phyloP scores from a whole-genome alignment of 345 rosid genomes.

The Citrus hindsii region DNA sequence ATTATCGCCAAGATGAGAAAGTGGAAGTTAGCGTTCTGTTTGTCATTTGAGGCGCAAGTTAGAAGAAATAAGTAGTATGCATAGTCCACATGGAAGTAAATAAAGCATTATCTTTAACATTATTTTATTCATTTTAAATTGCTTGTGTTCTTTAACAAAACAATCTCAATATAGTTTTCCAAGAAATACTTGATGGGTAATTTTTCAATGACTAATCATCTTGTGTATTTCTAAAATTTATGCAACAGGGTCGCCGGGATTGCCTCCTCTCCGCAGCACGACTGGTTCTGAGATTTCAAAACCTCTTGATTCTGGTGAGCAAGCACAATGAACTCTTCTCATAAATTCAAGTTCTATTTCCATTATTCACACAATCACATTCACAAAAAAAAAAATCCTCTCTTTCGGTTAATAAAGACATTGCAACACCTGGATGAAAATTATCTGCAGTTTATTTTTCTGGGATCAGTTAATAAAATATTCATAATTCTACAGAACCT shows the following conservation, averaged over 20 bases:
- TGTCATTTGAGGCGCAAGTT: not conserved
- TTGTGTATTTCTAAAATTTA: not conserved
- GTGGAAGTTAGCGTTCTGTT: not conserved
- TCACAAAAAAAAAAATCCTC: not conserved
- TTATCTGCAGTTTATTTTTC: not conserved
- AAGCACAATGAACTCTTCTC: conserved; percentile 1
- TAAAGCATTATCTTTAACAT: too few relatives aligned
- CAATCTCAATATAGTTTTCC: too few relatives aligned
- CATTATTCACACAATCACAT: not conserved
- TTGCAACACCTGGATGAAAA: not conserved
- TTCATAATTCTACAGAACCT: conserved; percentile 26
- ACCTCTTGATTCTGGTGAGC: conserved; percentile 33
- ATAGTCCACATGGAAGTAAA: too few relatives aligned
- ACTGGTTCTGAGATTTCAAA: conserved; percentile 19
- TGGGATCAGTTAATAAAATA: not conserved
- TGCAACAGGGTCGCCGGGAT: conserved; percentile 33
- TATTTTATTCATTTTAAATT: too few relatives aligned
- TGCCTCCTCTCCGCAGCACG: conserved; percentile 45
- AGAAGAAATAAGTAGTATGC: not conserved
- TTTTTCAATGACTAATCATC: not conserved
- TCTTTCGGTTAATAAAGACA: not conserved
- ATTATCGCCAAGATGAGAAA: not conserved
- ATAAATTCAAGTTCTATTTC: not conserved
- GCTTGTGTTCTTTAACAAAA: too few relatives aligned
- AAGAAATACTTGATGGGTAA: not conserved